Evolutionary conservation across 257 asterid species (phyloP), one percentile per base, ranked within the genome.

Genomic region (Solanum chiquidenum): DNA sequence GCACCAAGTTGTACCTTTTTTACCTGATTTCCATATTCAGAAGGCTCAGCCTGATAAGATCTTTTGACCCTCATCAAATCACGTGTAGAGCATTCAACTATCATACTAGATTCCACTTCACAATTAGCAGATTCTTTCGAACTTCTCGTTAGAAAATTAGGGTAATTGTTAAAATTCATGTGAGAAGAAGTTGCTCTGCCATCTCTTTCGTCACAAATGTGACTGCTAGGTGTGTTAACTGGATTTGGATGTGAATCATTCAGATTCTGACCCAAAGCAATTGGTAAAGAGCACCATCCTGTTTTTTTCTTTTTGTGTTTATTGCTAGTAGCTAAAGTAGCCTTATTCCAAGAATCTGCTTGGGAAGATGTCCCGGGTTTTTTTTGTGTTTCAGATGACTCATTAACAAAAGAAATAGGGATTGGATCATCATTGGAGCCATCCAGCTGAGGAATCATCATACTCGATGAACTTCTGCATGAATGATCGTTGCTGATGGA

Each of bases 41-140:
- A 87, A 87, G 75, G 88, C 88, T 94, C 96, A 88, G 86, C 86
- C 64, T 90, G 91, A 88, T 90, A 91, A 87, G 94, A 91, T 55
- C 99, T 92, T 87, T 94, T 97, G 91, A 91, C 94, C 92, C 99
- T 94, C 98, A 94, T 97, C 88, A 95, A 89, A 79, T 96, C 98
- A 88, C 98, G 92, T 89, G 94, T 88, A 37, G 98, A 95, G 94
- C 96, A 93, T 89, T 90, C 94, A 88, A 77, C 89, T 62, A 91
- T 84, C 74, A 34, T 84, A 89, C 91, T 89, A 90, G 90, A 83
- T 89, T 89, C 91, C 87, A 87, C 90, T 85, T 88, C 89, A 60
- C 14, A 69, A 89, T 29, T 23, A 3, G 90, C 89, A 89, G 52
- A 73, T 80, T 29, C 66, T 46, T 80, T 46, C 42, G 12, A 49